Evolutionary conservation across 2,329 filamentous ascomycete species (phyloP), one percentile per base, ranked within the genome.

Genomic region (Stachybotrys chartarum): DNA sequence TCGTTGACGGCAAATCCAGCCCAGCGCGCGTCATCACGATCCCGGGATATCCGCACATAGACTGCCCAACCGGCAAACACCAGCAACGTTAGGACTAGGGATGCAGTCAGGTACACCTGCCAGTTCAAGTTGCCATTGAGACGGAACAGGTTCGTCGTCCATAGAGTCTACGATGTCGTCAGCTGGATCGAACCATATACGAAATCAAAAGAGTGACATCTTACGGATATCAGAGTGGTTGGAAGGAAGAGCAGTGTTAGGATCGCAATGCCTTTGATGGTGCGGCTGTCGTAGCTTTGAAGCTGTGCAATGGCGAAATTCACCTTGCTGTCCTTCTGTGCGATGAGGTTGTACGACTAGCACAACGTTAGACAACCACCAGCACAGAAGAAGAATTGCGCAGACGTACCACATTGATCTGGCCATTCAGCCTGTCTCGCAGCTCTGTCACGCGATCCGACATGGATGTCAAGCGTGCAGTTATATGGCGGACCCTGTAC

Each of bases 331-430:
- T 56, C 55, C 16, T 31, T 44, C 49, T 56, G 52, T 6, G 55
- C 55, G 11, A 56, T 56, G 39, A 56, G 55, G 24, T 52, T 56
- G 48, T 45, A 54, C 3, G 52, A 51, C 55, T 56, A 42, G 14
- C 35, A 42, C 35, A 42, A 24, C 24, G 4, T 24, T 24, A 24
- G 46, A 7, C 8, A 12, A 47, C n/a, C 3, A 47, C 4, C 35
- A 42, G 35, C 35, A 10, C 3, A 14, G 10, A 42, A 42, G 3
- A 42, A 42, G 35, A 42, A 14, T 42, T 11, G 30, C 12, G 14
- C n/a, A 12, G 32, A 47, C 50, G 8, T 39, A 58, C 57, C 52
- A 56, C 54, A 32, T 58, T 56, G 32, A 58, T 58, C 30, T 56
- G 52, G 6, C 52, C 49, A 2, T 30, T 30, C n/a, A 57, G 35